phyloP scores from a whole-genome alignment of 1,284 basidiomycete genomes.

The Austroboletus novae-zelandiae region DNA sequence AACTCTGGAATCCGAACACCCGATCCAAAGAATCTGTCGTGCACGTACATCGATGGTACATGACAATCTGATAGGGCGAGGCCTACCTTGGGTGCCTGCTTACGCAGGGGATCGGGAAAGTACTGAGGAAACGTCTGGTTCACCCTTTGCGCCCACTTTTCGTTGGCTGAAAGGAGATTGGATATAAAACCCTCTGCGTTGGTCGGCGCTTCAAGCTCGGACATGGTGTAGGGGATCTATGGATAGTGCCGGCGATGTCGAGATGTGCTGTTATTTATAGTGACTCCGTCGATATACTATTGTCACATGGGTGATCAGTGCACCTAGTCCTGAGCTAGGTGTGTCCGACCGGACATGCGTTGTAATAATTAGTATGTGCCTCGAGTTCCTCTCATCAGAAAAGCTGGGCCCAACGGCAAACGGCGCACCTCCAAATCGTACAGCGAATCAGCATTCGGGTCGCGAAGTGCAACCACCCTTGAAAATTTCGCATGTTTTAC shows the following conservation, averaged over 20 bases:
- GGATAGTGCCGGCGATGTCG: neutral
- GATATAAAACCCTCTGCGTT: neutral
- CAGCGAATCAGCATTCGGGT: no score
- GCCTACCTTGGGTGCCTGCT: constrained; percentile 23
- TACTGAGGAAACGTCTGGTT: constrained; percentile 25
- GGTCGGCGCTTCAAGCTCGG: neutral
- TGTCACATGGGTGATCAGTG: no score
- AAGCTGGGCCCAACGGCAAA: no score
- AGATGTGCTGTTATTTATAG: neutral
- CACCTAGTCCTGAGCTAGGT: no score
- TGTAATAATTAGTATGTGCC: no score
- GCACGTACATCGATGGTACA: neutral
- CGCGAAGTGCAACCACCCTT: no score
- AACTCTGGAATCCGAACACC: constrained; percentile 50
- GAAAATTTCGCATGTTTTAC: neutral
- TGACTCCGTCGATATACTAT: neutral
- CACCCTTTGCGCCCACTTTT: constrained; percentile 20
- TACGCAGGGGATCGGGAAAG: constrained; percentile 13
- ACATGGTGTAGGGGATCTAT: constrained; percentile 2
- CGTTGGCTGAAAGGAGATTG: constrained; percentile 12
- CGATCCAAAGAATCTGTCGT: constrained; percentile 51
- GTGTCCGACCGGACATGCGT: no score
- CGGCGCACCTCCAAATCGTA: no score
- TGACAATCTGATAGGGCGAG: neutral
- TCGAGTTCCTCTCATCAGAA: no score